Evolutionary conservation across 768 basidiomycete genomes (phyloP).

Genomic region (Pilatotrama ljubarskyi): DNA sequence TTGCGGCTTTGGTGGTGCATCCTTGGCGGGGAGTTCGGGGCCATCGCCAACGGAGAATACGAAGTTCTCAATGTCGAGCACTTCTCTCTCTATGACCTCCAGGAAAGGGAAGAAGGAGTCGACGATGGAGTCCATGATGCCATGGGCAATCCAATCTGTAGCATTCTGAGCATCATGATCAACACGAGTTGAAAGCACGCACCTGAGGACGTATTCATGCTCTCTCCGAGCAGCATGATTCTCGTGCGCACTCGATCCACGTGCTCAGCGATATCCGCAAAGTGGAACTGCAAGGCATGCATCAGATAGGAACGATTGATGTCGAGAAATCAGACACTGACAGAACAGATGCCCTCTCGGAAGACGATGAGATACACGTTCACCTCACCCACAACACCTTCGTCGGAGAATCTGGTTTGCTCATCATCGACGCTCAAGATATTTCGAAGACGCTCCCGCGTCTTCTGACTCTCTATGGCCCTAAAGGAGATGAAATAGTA

Average conservation of each 20-base stretch:
- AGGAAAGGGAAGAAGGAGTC: constrained; percentile 90
- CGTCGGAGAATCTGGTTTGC: constrained; percentile 30
- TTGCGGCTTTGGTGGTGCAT: neutral
- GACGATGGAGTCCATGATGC: constrained; percentile 88
- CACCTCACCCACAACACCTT: constrained; percentile 64
- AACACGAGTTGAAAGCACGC: constrained; percentile 19
- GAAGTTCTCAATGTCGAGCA: constrained; percentile 71
- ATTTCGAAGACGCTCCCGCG: constrained; percentile 40
- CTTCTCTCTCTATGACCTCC: constrained; percentile 78
- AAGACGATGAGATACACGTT: constrained; percentile 92
- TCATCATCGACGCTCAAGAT: constrained; percentile 21
- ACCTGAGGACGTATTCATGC: constrained; percentile 74
- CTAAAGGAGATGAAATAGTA: constrained; percentile 92
- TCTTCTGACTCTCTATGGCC: constrained; percentile 64
- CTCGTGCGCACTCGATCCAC: constrained; percentile 72
- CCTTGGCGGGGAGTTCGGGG: neutral
- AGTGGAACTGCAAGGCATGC: constrained; percentile 71
- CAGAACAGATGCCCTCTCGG: constrained; percentile 80
- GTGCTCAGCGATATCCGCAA: constrained; percentile 85
- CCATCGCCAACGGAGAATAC: constrained; percentile 44
- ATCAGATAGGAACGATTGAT: neutral
- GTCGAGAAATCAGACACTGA: constrained; percentile 39
- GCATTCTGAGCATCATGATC: neutral
- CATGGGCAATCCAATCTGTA: constrained; percentile 92
- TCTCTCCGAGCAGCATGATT: constrained; percentile 62